Evolutionary conservation across 768 basidiomycete species (phyloP).

Genomic region (Cubamyces sp.): DNA sequence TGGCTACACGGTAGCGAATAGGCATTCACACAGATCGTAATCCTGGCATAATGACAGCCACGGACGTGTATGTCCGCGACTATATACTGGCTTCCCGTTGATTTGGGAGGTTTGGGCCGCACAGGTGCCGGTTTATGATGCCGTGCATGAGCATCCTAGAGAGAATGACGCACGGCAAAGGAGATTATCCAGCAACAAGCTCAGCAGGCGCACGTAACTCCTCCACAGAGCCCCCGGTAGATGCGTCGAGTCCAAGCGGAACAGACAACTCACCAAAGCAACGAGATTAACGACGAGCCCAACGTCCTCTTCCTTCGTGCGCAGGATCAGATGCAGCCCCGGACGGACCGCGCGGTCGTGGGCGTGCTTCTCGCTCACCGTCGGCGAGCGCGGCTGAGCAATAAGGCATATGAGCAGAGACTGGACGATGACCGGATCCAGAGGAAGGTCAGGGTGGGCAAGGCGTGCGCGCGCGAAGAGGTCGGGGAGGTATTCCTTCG

Average conservation of each 20-base stretch:
- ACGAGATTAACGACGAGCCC: constrained; percentile 59
- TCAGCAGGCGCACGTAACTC: too few species aligned
- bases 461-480: constrained; percentile 51
- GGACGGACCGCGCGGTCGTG: constrained; percentile 33
- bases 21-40: background rate
- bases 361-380: constrained; percentile 6
- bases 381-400: constrained; percentile 35
- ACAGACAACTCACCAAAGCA: constrained; percentile 52
- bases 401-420: constrained; percentile 68
- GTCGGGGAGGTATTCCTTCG: constrained; percentile 32
- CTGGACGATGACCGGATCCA: constrained; percentile 67
- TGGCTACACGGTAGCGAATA: constrained; percentile 11
- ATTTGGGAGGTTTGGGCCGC: too few species aligned
- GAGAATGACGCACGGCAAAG: too few species aligned
- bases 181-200: too few species aligned
- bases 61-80: too few species aligned
- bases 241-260: background rate
- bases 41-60: too few species aligned
- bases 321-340: constrained; percentile 65
- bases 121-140: too few species aligned
- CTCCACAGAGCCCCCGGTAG: too few species aligned
- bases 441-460: constrained; percentile 51
- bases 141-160: too few species aligned
- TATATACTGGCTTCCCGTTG: too few species aligned
- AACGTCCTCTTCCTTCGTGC: constrained; percentile 69